Evolutionary conservation across 2,329 filamentous ascomycete genomes (phyloP).

Genomic region (Fusarium ramigenum): DNA sequence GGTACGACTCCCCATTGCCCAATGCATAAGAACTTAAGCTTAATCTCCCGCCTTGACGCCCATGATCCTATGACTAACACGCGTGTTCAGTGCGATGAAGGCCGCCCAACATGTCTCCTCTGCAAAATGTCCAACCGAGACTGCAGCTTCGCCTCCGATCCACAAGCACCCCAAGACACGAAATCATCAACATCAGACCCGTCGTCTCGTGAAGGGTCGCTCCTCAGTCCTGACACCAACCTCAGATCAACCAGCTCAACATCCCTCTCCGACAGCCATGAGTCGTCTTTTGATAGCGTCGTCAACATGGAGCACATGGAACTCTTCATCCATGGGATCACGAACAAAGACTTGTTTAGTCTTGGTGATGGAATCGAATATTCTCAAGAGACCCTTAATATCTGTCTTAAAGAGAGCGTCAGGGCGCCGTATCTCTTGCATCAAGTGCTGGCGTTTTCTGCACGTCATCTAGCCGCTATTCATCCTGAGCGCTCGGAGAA

Average conservation of each 20-base stretch:
- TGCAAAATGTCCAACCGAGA: conserved; percentile 7
- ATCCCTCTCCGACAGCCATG: neutral
- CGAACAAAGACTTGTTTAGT: neutral
- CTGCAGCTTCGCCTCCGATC: conserved; percentile 15
- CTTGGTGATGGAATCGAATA: neutral
- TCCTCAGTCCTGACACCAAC: neutral
- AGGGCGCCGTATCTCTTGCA: conserved; percentile 23
- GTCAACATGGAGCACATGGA: conserved; percentile 27
- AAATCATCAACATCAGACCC: rapidly evolving
- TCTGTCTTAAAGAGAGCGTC: neutral
- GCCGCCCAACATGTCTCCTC: conserved; percentile 22
- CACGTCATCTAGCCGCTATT: conserved; percentile 9
- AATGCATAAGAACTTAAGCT: rapidly evolving
- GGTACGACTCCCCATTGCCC: neutral
- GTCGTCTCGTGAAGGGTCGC: neutral
- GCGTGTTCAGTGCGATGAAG: conserved; percentile 30
- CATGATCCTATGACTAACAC: conserved; percentile 1
- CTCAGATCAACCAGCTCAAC: neutral
- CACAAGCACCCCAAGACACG: neutral
- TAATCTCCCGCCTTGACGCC: rapidly evolving
- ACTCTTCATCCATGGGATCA: neutral
- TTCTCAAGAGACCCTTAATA: neutral
- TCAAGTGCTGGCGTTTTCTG: conserved; percentile 27
- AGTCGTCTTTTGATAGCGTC: neutral
- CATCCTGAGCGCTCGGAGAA: neutral